phyloP scores from a whole-genome alignment of 139 green algal species.

The Micractinium conductrix region DNA sequence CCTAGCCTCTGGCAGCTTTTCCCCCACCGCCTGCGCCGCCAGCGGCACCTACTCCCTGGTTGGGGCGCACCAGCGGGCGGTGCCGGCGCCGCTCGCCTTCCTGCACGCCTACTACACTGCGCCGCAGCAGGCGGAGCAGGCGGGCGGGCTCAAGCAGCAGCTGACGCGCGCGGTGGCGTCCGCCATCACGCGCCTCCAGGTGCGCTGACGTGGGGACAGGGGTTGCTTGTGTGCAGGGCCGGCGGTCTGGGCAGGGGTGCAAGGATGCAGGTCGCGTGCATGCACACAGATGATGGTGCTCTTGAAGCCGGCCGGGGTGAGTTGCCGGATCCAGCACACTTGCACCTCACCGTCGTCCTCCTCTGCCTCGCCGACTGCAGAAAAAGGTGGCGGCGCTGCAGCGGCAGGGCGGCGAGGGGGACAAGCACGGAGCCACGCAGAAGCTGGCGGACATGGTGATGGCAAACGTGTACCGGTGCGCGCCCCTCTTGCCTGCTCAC shows the following conservation, averaged over 20 bases:
- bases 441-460: constrained; percentile 81
- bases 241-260: neutral
- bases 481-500: neutral
- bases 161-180: constrained; percentile 48
- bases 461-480: constrained; percentile 76
- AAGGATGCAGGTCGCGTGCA: too few relatives aligned
- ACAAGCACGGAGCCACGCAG: constrained; percentile 55
- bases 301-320: too few relatives aligned
- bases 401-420: constrained; percentile 21
- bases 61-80: constrained; percentile 36
- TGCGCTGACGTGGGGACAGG: too few relatives aligned
- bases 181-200: constrained; percentile 53
- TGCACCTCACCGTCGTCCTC: too few relatives aligned
- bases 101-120: constrained; percentile 64
- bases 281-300: neutral
- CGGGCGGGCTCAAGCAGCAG: constrained; percentile 49
- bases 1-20: constrained; percentile 49
- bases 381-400: constrained; percentile 44
- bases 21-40: constrained; percentile 23
- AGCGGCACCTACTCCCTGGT: constrained; percentile 59
- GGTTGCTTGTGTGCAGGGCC: too few relatives aligned
- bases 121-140: constrained; percentile 55
- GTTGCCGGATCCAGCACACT: too few relatives aligned
- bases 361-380: neutral
- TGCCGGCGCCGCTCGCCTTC: constrained; percentile 54